Evolutionary conservation across 805 yeast species (phyloP).

Genomic region (Blastobotrys terrestris): DNA sequence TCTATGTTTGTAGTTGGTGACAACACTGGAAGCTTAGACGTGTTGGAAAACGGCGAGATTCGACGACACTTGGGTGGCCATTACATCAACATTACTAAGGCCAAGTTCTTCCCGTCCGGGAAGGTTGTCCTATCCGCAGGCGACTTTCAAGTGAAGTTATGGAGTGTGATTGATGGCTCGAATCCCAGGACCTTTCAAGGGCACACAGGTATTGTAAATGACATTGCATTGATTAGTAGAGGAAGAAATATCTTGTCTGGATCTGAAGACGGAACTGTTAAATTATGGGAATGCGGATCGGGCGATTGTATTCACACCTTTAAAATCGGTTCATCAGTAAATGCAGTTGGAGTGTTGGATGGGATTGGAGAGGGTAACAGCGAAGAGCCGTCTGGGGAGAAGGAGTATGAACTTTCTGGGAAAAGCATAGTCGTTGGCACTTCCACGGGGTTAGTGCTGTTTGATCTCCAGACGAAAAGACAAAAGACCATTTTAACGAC

Average conservation of each 20-base stretch:
- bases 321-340: constrained; percentile 13
- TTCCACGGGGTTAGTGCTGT: constrained; percentile 23
- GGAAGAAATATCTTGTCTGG: constrained; percentile 64
- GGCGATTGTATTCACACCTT: constrained; percentile 42
- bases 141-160: constrained; percentile 55
- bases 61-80: constrained; percentile 42
- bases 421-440: constrained; percentile 34
- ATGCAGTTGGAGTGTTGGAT: not conserved
- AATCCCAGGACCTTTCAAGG: constrained; percentile 46
- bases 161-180: constrained; percentile 47
- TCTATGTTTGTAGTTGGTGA: constrained; percentile 32
- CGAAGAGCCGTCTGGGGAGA: constrained; percentile 4
- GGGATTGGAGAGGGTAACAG: not conserved
- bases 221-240: constrained; percentile 43
- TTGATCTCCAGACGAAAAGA: constrained; percentile 11
- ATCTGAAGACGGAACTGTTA: constrained; percentile 46
- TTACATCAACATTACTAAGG: constrained; percentile 37
- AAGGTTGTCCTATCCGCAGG: constrained; percentile 56
- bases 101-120: constrained; percentile 57
- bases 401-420: constrained; percentile 46
- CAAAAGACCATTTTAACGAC: not conserved
- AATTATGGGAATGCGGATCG: constrained; percentile 65
- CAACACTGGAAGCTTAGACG: constrained; percentile 29
- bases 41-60: constrained; percentile 17
- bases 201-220: too few relatives aligned